Conservation (phyloP, 441 rosid genomes). For the Metrosideros polymorpha region DNA sequence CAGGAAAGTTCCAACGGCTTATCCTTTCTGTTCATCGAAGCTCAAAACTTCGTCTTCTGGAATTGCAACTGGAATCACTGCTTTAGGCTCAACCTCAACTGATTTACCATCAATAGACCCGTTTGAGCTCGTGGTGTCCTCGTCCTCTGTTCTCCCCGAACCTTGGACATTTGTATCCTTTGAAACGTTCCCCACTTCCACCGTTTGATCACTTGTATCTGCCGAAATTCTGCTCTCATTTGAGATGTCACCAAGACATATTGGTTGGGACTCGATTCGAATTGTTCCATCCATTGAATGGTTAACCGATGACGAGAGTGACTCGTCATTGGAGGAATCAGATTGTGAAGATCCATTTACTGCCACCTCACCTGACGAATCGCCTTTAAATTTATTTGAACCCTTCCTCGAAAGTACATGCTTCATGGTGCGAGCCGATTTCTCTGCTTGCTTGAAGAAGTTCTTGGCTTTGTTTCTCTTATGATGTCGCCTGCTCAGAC, state of each 20-base stretch:
- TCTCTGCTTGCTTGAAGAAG: conserved; percentile 56
- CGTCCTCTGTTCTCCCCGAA: conserved; percentile 3
- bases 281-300: conserved; percentile 10
- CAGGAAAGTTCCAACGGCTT: background rate
- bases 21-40: background rate
- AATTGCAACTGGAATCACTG: background rate
- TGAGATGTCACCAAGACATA: background rate
- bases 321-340: conserved; percentile 41
- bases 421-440: conserved; percentile 50
- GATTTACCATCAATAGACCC: background rate
- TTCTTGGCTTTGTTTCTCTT: conserved; percentile 56
- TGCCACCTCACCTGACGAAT: conserved; percentile 10
- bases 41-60: background rate
- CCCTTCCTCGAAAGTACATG: conserved; percentile 63
- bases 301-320: conserved; percentile 3
- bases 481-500: conserved; percentile 32
- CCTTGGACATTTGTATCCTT: conserved; percentile 8
- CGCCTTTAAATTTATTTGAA: conserved; percentile 22
- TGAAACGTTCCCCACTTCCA: conserved; percentile 5
- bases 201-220: conserved; percentile 5
- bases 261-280: conserved; percentile 13
- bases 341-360: conserved; percentile 19
- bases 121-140: background rate
- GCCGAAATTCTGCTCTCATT: conserved; percentile 8
- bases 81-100: background rate